Evolutionary conservation across 2,329 filamentous ascomycete species (phyloP).

Genomic region (Balansia obtecta): DNA sequence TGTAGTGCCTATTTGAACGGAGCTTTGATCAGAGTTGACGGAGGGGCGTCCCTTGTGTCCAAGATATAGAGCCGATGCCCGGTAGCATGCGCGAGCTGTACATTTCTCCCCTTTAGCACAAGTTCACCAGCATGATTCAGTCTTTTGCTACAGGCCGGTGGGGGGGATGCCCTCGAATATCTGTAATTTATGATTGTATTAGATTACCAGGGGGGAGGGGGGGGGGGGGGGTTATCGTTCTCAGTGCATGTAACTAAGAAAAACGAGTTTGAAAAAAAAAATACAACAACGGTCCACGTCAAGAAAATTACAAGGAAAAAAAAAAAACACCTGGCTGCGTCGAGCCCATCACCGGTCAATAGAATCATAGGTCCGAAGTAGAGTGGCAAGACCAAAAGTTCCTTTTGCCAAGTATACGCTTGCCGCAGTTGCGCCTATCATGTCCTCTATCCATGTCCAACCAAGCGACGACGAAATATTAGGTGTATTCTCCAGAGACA

Average conservation of each 20-base stretch:
- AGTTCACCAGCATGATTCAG: background rate
- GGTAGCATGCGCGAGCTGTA: background rate
- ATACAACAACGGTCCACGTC: background rate
- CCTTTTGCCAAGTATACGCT: background rate
- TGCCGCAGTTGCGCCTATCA: background rate
- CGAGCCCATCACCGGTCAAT: background rate
- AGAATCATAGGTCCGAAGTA: background rate
- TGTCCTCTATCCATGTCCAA: too few relatives aligned
- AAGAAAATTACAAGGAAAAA: background rate
- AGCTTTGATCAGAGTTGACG: slow-evolving; percentile 50
- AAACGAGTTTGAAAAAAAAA: background rate
- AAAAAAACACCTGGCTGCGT: background rate
- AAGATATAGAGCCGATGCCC: slow-evolving; percentile 25
- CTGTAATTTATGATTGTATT: too few relatives aligned
- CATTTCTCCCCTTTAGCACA: background rate
- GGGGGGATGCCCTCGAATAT: too few relatives aligned
- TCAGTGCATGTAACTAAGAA: background rate
- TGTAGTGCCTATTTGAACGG: slow-evolving; percentile 47
- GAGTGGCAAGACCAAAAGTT: background rate
- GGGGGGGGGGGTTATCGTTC: too few relatives aligned
- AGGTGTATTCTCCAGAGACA: too few relatives aligned
- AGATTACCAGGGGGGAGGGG: background rate
- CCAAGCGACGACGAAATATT: too few relatives aligned
- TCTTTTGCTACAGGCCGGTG: background rate
- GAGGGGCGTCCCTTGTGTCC: slow-evolving; percentile 34